Conservation (phyloP, 2,329 filamentous ascomycete species). For the Didymella sp. region DNA sequence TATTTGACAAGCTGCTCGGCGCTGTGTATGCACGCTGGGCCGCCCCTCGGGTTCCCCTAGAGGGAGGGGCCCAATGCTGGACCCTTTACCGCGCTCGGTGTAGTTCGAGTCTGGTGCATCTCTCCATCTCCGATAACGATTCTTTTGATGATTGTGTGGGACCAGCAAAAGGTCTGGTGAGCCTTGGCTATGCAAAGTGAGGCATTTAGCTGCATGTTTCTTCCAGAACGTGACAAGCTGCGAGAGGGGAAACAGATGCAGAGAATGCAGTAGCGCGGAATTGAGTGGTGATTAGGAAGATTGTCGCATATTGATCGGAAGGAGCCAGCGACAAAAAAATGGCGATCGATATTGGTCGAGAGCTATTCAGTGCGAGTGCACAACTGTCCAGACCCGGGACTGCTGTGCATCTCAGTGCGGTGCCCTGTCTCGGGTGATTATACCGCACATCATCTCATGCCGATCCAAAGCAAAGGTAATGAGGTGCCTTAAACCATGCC, state of each 20-base stretch:
- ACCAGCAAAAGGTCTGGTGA: constrained; percentile 1
- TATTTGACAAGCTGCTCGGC: constrained; percentile 6
- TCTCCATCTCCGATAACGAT: constrained; percentile 1
- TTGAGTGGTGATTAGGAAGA: constrained; percentile 3
- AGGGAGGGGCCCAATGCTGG: constrained; percentile 8
- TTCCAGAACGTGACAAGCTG: constrained; percentile 7
- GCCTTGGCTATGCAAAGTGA: constrained; percentile 7
- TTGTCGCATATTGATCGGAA: not conserved
- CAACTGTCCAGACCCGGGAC: not conserved
- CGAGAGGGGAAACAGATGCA: not conserved
- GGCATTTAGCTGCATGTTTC: constrained; percentile 10
- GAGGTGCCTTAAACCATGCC: constrained; percentile 13
- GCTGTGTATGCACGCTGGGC: constrained; percentile 11
- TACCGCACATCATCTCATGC: constrained; percentile 1
- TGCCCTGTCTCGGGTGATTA: constrained; percentile 12
- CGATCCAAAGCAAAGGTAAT: constrained; percentile 17
- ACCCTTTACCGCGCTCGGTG: constrained; percentile 5
- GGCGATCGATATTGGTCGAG: not conserved
- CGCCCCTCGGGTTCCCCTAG: constrained; percentile 8
- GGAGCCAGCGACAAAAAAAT: not conserved
- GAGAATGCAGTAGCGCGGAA: not conserved
- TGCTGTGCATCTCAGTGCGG: not conserved
- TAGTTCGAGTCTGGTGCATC: not conserved
- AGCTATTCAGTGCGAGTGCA: not conserved
- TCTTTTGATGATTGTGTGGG: not conserved